These are phyloP conservation scores for Starmera caribaea DNA, from an alignment of 805 yeast species.

Conservation along the genomic window DNA sequence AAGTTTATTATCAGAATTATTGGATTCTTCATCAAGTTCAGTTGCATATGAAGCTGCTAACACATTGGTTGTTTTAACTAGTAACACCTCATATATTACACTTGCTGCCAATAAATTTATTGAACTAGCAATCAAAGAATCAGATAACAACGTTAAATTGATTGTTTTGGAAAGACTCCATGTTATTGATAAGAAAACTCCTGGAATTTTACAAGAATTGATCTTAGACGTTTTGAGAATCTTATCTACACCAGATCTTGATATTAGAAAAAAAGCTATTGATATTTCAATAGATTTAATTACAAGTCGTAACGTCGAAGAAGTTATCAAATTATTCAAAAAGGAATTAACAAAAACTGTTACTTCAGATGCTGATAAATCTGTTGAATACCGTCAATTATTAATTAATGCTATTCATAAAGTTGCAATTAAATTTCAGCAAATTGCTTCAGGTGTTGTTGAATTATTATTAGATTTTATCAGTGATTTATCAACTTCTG, in stretches of 20 bases:
- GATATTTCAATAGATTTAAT: slow-evolving; percentile 75
- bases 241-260: slow-evolving; percentile 80
- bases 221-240: slow-evolving; percentile 82
- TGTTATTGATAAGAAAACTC: slow-evolving; percentile 62
- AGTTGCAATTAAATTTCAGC: slow-evolving; percentile 80
- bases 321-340: slow-evolving; percentile 82
- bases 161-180: slow-evolving; percentile 82
- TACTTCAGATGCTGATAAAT: slow-evolving; percentile 61
- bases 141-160: slow-evolving; percentile 92
- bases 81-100: slow-evolving; percentile 55
- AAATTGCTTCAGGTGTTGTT: slow-evolving; percentile 86
- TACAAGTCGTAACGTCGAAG: slow-evolving; percentile 85
- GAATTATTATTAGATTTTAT: slow-evolving; percentile 80
- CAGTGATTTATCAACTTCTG: slow-evolving; percentile 71
- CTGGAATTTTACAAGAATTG: slow-evolving; percentile 77
- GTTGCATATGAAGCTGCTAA: slow-evolving; percentile 91
- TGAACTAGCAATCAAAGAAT: slow-evolving; percentile 80
- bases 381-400: slow-evolving; percentile 79
- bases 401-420: slow-evolving; percentile 82
- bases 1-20: slow-evolving; percentile 58
- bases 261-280: slow-evolving; percentile 82
- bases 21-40: slow-evolving; percentile 56
- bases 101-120: slow-evolving; percentile 81
- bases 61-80: slow-evolving; percentile 55
- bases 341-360: slow-evolving; percentile 79